Evolutionary conservation across 2,329 filamentous ascomycete species (phyloP), one percentile per base, ranked within the genome.

Genomic region (Cadophora gregata): DNA sequence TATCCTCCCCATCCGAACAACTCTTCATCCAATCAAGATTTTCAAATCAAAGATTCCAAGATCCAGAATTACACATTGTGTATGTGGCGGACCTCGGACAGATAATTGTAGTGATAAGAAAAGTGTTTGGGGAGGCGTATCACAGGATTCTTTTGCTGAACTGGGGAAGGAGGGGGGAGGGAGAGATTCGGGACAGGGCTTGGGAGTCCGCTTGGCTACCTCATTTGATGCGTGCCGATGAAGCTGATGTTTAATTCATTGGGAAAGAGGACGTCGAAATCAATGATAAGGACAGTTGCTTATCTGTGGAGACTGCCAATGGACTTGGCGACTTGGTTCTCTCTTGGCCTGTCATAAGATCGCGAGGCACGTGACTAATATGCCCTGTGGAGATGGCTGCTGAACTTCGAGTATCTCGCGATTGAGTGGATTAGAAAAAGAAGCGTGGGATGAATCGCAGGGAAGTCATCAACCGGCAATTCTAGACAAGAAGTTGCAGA

Each of bases 301-400:
- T 60, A 60, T 48, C 58, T 60, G 38, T 60, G 42, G 58, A 60
- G 29, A 31, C 58, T 60, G 58, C 58, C 58, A 60, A 60, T 50
- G 25, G n/a, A 29, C 38, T 60, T 60, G 58, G 58, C 58, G 58
- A 31, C 29, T 33, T 31, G 29, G 38, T 3, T 24, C 10, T 9
- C 12, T 31, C 42, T 31, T 60, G 38, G 36, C 36, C 42, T 14
- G n/a, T 10, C 12, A 8, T 38, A 10, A 21, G 7, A 14, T 9
- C 4, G 29, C 29, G 10, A 6, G 1, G 9, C 31, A 56, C 53
- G 31, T 56, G 53, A 56, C 31, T 29, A 19, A 56, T 56, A 56
- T 56, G 53, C 53, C 29, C 31, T 56, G 36, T 53, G 50, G 25
- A 31, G 24, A 9, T 53, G 14, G 16, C n/a, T n/a, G n/a, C n/a